Base-by-base conservation (phyloP, 1,284 basidiomycete species). In the Chondrostereum purpureum region DNA sequence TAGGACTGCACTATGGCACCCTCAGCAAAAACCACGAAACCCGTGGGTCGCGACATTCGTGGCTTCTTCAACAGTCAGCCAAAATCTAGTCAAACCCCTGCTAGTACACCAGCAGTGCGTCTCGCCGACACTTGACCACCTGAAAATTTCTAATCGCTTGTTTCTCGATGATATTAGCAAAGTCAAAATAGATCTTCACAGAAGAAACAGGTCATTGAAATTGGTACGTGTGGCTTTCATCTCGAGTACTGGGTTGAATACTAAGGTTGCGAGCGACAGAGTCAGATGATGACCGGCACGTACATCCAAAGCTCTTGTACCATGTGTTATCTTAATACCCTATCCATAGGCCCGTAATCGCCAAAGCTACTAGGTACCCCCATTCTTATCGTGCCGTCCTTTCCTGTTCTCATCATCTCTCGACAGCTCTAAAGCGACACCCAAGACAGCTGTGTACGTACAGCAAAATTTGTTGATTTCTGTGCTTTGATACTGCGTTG, bases 31-130 rank as follows among this genome's bases (percentile, higher is more conserved):
- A 40, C 53, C 27, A 46, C 54, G 18, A 66, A 64, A 44, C 45
- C 54, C 42, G 37, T 18, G 8, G 71, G 67, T 13, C 66, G 65
- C 51, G 69, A 71, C 45, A 68, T 76, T 12, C 58, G 69, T 16
- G 58, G 67, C 35, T 76, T 76, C 58, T 74, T 75, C 51, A 63
- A 63, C 8, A 44, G 31, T 13, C 12, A 41, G 36, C 34, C 50
- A 18, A 37, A 47, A 13, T 40, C 46, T 40, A 54, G 49, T 20
- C 52, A 51, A 38, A n/a, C 43, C 24, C 35, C 34, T 6, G 16
- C 17, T n/a, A 40, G 46, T 36, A 49, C 45, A 10, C 49, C 43
- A 20, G 51, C 54, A 19, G 14, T 34, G 18, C 12, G 5, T 14
- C 21, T 21, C 13, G 12, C 24, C 22, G 6, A 16, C 12, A 18